Percentiles rank a stretch among this genome's conserved stretches.
Conservation (phyloP, 139 green algal species). For the Trebouxia sp. region DNA sequence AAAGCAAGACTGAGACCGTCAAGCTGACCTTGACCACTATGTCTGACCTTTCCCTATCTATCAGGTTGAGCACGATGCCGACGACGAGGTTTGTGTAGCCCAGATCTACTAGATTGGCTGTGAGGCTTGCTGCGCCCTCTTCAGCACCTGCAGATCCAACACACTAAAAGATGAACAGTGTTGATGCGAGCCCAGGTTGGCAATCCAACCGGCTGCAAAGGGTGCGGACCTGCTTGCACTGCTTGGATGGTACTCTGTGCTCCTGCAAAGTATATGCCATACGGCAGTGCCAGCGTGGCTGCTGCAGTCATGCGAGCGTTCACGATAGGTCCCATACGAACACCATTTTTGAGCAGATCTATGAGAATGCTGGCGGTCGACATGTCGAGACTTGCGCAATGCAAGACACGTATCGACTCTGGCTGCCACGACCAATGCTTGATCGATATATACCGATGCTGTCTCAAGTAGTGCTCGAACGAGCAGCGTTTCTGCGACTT, state of each 20-base stretch:
- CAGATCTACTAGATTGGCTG: neutral
- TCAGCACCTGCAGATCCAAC: neutral
- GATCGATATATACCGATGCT: too few species aligned
- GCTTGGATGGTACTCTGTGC: neutral
- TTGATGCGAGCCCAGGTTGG: too few species aligned
- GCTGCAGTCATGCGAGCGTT: constrained; percentile 19
- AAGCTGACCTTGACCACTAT: neutral
- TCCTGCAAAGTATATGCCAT: neutral
- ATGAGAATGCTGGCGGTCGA: neutral
- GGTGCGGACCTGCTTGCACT: neutral
- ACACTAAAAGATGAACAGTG: too few species aligned
- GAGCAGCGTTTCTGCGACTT: too few species aligned
- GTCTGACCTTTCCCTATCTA: constrained; percentile 3
- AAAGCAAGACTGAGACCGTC: too few species aligned
- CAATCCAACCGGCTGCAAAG: too few species aligned
- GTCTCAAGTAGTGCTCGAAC: too few species aligned
- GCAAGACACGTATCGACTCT: too few species aligned
- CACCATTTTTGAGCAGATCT: constrained; percentile 16
- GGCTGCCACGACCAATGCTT: too few species aligned
- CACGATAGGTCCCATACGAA: neutral
- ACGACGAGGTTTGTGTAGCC: neutral
- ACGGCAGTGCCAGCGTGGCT: neutral
- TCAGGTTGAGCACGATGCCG: neutral
- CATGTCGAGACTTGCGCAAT: too few species aligned
- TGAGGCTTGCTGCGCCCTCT: constrained; percentile 3